Conservation (phyloP, 495 filamentous ascomycete species). For the Bacidia rubella region DNA sequence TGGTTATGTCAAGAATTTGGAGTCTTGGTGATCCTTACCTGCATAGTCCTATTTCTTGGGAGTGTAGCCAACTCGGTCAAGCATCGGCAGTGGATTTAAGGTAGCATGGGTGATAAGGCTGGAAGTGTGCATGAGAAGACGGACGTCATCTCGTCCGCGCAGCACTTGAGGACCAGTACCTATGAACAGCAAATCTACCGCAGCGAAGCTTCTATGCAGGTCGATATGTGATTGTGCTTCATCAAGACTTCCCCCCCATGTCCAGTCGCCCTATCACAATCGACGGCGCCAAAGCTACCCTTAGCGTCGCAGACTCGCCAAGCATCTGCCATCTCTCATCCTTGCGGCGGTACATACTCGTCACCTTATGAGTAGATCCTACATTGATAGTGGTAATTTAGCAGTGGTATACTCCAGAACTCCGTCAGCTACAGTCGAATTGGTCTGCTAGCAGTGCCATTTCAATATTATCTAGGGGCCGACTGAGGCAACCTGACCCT, state of each 20-base stretch:
- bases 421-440: no score
- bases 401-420: no score
- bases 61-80: constrained; percentile 3
- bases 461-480: no score
- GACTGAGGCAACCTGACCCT: no score
- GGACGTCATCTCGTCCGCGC: neutral
- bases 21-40: constrained; percentile 3
- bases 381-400: no score
- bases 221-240: neutral
- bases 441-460: no score
- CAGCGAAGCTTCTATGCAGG: neutral
- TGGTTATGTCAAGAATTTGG: neutral
- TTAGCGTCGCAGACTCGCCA: constrained; percentile 1
- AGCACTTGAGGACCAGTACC: neutral
- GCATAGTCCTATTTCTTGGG: constrained; percentile 2
- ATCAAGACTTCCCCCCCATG: neutral
- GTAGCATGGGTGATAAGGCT: neutral
- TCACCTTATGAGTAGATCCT: no score
- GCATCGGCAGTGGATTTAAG: neutral
- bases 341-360: no score
- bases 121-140: constrained; percentile 2
- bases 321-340: no score
- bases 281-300: neutral
- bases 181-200: neutral
- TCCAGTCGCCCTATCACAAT: neutral